phyloP scores from a whole-genome alignment of 164 flowering plant species.

The Annona squamosa region DNA sequence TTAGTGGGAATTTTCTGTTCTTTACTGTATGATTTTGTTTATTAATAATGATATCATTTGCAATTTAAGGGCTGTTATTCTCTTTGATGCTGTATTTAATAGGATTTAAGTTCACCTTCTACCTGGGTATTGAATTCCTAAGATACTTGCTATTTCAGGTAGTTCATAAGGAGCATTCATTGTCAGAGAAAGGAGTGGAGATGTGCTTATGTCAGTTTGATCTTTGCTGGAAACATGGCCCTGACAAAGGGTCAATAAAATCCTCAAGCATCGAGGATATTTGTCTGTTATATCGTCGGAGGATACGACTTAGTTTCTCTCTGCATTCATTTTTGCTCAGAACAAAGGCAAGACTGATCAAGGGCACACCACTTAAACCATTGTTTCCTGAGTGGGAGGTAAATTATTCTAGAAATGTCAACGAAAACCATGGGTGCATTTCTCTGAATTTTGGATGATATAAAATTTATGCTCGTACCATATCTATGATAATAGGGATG shows the following conservation, averaged over 20 bases:
- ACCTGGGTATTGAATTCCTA: neutral
- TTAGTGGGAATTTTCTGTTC: too few relatives aligned
- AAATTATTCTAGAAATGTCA: neutral
- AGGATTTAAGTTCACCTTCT: neutral
- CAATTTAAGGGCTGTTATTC: too few relatives aligned
- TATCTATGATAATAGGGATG: too few relatives aligned
- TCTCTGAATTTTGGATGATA: too few relatives aligned
- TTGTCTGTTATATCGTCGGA: constrained; percentile 12
- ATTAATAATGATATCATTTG: too few relatives aligned
- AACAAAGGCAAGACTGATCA: constrained; percentile 2
- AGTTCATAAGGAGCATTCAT: constrained; percentile 18
- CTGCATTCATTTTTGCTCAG: neutral
- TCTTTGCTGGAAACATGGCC: constrained; percentile 49
- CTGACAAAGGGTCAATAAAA: constrained; percentile 23
- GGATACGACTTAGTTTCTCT: too few relatives aligned
- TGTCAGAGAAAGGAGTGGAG: constrained; percentile 27
- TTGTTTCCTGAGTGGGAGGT: constrained; percentile 19
- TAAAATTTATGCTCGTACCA: too few relatives aligned
- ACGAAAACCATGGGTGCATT: neutral
- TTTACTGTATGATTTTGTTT: too few relatives aligned
- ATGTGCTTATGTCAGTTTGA: constrained; percentile 37
- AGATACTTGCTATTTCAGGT: constrained; percentile 22
- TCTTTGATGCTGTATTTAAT: neutral
- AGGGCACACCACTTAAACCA: constrained; percentile 17
- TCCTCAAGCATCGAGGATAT: constrained; percentile 22